Conservation (phyloP, 2,329 filamentous ascomycete species). For the Hortaea werneckii region DNA sequence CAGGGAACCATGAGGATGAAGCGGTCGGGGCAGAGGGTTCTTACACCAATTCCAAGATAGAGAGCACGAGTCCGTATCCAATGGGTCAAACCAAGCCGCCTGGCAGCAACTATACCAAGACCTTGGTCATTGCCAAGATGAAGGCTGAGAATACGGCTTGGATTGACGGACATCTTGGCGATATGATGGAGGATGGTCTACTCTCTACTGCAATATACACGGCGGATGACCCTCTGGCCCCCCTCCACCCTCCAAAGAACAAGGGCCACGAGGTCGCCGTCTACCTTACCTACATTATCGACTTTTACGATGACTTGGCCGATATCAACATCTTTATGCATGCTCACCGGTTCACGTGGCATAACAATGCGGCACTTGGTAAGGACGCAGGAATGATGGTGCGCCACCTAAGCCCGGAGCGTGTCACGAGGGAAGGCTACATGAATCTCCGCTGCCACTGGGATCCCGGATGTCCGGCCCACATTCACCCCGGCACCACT, state of each 20-base stretch:
- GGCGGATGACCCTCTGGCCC: conserved; percentile 38
- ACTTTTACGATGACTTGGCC: conserved; percentile 50
- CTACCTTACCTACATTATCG: conserved; percentile 52
- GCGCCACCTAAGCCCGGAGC: conserved; percentile 32
- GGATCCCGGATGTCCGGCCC: conserved; percentile 46
- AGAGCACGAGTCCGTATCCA: conserved; percentile 18
- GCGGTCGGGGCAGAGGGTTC: not conserved
- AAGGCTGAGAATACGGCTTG: conserved; percentile 44
- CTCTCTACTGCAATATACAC: conserved; percentile 41
- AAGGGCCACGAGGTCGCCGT: conserved; percentile 55
- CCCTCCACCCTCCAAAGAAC: conserved; percentile 42
- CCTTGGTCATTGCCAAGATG: conserved; percentile 44
- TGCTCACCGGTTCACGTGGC: conserved; percentile 48
- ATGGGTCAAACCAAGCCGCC: conserved; percentile 31
- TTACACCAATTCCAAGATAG: conserved; percentile 19
- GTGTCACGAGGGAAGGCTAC: conserved; percentile 42
- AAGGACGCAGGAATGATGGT: conserved; percentile 37
- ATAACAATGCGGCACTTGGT: conserved; percentile 44
- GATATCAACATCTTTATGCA: conserved; percentile 54
- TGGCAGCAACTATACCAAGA: conserved; percentile 43
- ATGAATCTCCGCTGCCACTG: conserved; percentile 48
- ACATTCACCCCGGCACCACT: conserved; percentile 40
- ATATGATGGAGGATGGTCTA: conserved; percentile 22
- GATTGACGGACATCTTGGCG: conserved; percentile 43
- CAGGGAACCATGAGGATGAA: not conserved